phyloP scores from a whole-genome alignment of 176 grass and related monocot species.

The Sorghum bicolor region DNA sequence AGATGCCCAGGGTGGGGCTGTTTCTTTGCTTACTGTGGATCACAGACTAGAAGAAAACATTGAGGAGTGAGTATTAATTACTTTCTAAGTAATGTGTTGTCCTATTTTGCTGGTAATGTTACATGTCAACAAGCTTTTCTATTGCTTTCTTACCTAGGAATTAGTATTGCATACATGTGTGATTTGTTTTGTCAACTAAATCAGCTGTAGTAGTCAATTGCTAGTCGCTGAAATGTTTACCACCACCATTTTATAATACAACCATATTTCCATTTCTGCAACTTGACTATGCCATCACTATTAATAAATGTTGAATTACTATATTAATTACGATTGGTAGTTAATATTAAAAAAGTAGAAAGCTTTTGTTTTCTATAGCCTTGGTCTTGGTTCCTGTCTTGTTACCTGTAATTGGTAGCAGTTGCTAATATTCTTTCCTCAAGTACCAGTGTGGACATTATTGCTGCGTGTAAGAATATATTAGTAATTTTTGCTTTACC shows the following conservation, averaged over 20 bases:
- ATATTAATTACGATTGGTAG: neutral
- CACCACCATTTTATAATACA: neutral
- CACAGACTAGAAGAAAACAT: slow-evolving; percentile 95
- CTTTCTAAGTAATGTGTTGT: neutral
- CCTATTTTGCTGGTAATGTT: neutral
- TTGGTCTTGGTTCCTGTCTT: slow-evolving; percentile 2
- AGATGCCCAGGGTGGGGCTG: slow-evolving; percentile 66
- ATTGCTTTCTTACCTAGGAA: neutral
- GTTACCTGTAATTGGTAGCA: neutral
- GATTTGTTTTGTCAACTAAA: neutral
- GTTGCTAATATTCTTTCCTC: neutral
- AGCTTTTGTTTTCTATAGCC: neutral
- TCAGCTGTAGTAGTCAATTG: neutral
- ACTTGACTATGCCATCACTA: neutral
- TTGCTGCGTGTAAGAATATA: neutral
- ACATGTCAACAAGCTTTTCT: neutral
- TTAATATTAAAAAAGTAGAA: neutral
- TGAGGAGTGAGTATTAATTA: slow-evolving; percentile 70
- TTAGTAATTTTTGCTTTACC: slow-evolving; percentile 10
- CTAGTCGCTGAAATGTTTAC: neutral
- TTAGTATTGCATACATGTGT: neutral
- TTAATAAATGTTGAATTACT: neutral
- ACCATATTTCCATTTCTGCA: neutral
- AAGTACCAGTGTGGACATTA: neutral
- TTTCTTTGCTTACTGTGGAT: slow-evolving; percentile 91